A percentile compares a stretch with the other conserved stretches of the same genome.
These are phyloP conservation scores for Xylaria sp. DNA, from an alignment of 2,329 filamentous ascomycete genomes.

Conservation along the genomic window DNA sequence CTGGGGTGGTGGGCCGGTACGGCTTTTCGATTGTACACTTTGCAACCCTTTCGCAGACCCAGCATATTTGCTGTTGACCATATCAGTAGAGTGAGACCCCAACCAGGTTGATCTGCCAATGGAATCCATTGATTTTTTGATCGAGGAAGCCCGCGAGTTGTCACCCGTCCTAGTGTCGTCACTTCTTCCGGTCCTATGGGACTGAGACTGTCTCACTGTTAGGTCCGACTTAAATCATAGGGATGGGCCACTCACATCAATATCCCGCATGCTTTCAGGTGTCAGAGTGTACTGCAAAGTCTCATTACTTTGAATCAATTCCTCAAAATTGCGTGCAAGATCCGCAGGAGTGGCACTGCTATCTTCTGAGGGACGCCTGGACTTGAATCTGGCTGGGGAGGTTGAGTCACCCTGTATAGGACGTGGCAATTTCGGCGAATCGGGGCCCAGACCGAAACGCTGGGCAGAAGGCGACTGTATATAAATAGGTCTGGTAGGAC, in stretches of 20 bases:
- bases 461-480: conserved; percentile 18
- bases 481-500: conserved; percentile 24
- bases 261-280: conserved; percentile 70
- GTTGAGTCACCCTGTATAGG: conserved; percentile 46
- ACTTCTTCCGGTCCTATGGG: conserved; percentile 41
- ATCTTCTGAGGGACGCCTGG: conserved; percentile 55
- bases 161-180: conserved; percentile 41
- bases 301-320: conserved; percentile 75
- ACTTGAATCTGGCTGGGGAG: conserved; percentile 45
- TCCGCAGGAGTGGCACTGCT: conserved; percentile 47
- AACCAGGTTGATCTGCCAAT: conserved; percentile 37
- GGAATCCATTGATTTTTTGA: conserved; percentile 37
- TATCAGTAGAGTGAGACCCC: conserved; percentile 34
- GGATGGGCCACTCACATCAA: conserved; percentile 53
- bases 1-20: conserved; percentile 31
- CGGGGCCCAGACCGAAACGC: conserved; percentile 21
- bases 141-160: conserved; percentile 42
- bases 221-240: conserved; percentile 16
- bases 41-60: conserved; percentile 31
- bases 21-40: conserved; percentile 32
- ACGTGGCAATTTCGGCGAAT: conserved; percentile 31
- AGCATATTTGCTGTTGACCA: conserved; percentile 26
- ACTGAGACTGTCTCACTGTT: conserved; percentile 34
- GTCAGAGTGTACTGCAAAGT: conserved; percentile 80
- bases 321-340: conserved; percentile 65